phyloP scores from a whole-genome alignment of 345 rosid genomes.

The Aquilaria yunnanensis region DNA sequence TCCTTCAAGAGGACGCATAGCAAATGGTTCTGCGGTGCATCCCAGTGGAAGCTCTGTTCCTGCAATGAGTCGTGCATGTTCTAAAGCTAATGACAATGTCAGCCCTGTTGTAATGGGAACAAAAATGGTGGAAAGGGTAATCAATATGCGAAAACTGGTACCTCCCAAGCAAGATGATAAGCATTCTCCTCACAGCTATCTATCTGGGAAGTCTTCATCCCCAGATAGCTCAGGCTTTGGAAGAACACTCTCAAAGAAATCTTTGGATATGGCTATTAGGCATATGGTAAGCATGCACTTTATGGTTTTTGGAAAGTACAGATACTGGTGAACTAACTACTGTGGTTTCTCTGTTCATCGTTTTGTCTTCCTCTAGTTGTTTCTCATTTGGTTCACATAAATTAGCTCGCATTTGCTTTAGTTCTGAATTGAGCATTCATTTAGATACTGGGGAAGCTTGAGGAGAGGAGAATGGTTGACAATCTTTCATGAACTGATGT shows the following conservation, averaged over 20 bases:
- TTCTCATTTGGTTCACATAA: too few relatives aligned
- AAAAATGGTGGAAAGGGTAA: constrained; percentile 94
- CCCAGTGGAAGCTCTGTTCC: constrained; percentile 93
- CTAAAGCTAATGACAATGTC: constrained; percentile 63
- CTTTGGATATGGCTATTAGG: constrained; percentile 96
- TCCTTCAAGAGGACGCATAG: constrained; percentile 82
- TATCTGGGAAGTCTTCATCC: constrained; percentile 77
- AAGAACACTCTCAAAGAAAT: constrained; percentile 91
- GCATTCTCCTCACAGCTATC: constrained; percentile 67
- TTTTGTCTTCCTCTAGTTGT: neutral
- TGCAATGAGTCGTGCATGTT: constrained; percentile 56
- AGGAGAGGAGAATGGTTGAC: neutral
- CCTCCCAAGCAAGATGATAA: constrained; percentile 82
- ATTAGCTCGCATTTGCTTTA: neutral
- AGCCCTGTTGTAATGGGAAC: constrained; percentile 86
- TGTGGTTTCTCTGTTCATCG: too few relatives aligned
- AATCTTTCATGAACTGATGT: constrained; percentile 9
- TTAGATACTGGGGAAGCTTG: neutral
- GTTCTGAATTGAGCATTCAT: too few relatives aligned
- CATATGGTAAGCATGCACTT: constrained; percentile 67
- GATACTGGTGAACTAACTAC: too few relatives aligned
- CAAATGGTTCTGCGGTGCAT: constrained; percentile 46
- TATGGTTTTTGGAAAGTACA: neutral
- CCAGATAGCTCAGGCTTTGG: constrained; percentile 94
- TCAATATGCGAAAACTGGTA: constrained; percentile 84